Conservation (phyloP, 176 grass and related monocot species). For the Hyparrhenia diplandra region DNA sequence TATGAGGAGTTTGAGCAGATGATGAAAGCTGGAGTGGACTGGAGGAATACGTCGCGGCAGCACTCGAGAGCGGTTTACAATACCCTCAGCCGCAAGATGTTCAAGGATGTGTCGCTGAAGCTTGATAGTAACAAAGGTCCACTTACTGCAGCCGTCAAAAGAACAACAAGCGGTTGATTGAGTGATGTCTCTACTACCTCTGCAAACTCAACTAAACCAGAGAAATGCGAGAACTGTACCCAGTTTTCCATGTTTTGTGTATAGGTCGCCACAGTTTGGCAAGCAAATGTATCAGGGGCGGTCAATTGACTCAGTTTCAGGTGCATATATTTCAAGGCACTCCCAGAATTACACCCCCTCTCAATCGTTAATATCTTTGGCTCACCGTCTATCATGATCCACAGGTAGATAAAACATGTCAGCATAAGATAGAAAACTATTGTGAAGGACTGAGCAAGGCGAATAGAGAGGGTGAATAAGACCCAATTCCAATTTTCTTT, state of each 20-base stretch:
- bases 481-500: too few relatives aligned
- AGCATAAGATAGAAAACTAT: too few relatives aligned
- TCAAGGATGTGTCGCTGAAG: constrained; percentile 54
- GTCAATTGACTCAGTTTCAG: constrained; percentile 6
- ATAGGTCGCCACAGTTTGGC: constrained; percentile 30
- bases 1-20: constrained; percentile 84
- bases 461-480: too few relatives aligned
- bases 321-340: constrained; percentile 1
- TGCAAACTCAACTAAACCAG: not conserved
- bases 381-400: too few relatives aligned
- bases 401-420: too few relatives aligned
- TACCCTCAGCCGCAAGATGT: constrained; percentile 71
- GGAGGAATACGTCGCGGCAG: constrained; percentile 72
- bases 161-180: constrained; percentile 12
- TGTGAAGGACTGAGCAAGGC: too few relatives aligned
- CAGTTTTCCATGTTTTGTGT: constrained; percentile 27
- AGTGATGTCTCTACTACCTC: constrained; percentile 18
- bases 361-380: too few relatives aligned
- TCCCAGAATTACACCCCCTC: not conserved
- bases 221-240: constrained; percentile 14
- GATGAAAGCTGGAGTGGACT: constrained; percentile 89
- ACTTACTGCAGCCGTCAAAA: constrained; percentile 19
- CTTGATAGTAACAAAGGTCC: not conserved
- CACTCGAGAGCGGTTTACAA: constrained; percentile 61
- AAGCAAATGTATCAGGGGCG: not conserved